Evolutionary conservation across 2,329 filamentous ascomycete genomes (phyloP), one percentile per base, ranked within the genome.

Genomic region (Fusarium drepaniforme): DNA sequence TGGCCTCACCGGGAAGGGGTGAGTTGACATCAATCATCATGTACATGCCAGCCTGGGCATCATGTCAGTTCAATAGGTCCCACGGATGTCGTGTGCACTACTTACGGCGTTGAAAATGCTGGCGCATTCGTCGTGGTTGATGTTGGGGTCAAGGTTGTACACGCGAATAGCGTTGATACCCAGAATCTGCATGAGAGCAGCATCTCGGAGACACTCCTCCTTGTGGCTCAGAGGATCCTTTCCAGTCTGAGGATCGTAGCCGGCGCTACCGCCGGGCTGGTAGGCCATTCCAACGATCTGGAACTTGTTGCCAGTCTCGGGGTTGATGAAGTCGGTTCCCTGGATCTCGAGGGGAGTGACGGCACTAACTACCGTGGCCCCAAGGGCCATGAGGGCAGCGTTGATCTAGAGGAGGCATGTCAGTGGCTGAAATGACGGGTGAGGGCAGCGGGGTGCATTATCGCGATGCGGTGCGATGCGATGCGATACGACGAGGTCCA

Each of bases 1-100:
- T 83, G 69, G 88, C 86, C 82, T 92, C 88, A 67, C 90, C 90
- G 11, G 85, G 81, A 5, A 91, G 83, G 58, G 91, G 91, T 51
- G 90, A 91, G 85, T 93, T 93, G 81, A 93, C 91, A 78, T 93
- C 91, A 75, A 93, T 85, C 77, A 92, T 83, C 89, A 93, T 90
- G 84, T 92, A 93, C 82, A 93, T 93, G 80, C 91, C 91, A 72
- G 90, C 90, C 85, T 86, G 21, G 37, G 28, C 2, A 40, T 8
- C 9, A 37, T 18, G 62, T 76, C 42, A 75, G 74, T 40, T 7
- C 18, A 40, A 8, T 4, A 18, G 4, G 16, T 8, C 16, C 9
- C 4, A 8, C 2, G 28, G 28, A 2, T 28, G 18, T 3, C 28
- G 4, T 28, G 28, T 30, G 16, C 5, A 42, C 23, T 4, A 82